Conservation (phyloP, 2,329 filamentous ascomycete species). For the Fusarium equiseti region DNA sequence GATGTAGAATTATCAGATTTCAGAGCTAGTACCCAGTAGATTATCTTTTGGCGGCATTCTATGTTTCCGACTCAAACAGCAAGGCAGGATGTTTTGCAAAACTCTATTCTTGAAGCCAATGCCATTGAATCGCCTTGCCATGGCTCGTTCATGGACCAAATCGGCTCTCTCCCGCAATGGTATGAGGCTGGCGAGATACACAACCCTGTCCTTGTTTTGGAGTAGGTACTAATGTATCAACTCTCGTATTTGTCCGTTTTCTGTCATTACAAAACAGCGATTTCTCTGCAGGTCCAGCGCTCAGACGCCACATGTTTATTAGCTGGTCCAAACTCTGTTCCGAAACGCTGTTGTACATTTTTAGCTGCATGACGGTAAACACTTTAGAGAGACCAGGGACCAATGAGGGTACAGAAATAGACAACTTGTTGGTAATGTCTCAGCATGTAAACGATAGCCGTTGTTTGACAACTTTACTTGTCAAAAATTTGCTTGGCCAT, state of each 20-base stretch:
- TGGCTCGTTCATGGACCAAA: slow-evolving; percentile 9
- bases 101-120: neutral
- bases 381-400: neutral
- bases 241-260: slow-evolving; percentile 24
- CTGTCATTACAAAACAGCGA: neutral
- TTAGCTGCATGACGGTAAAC: slow-evolving; percentile 17
- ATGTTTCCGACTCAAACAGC: slow-evolving; percentile 13
- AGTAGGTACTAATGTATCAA: slow-evolving; percentile 7
- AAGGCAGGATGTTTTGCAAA: neutral
- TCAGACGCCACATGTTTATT: slow-evolving; percentile 22
- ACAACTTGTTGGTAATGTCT: slow-evolving; percentile 3
- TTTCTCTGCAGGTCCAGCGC: slow-evolving; percentile 26
- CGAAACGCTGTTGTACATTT: slow-evolving; percentile 14
- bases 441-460: slow-evolving; percentile 7
- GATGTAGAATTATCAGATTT: slow-evolving; percentile 13
- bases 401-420: slow-evolving; percentile 7
- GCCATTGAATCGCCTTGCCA: neutral
- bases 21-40: neutral
- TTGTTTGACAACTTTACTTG: neutral
- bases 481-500: slow-evolving; percentile 13
- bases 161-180: slow-evolving; percentile 15
- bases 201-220: slow-evolving; percentile 17
- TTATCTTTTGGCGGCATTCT: slow-evolving; percentile 2
- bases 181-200: neutral
- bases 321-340: slow-evolving; percentile 8